These are phyloP conservation scores for Fusarium palustre DNA, from an alignment of 2,329 filamentous ascomycete species.

Conservation along the genomic window DNA sequence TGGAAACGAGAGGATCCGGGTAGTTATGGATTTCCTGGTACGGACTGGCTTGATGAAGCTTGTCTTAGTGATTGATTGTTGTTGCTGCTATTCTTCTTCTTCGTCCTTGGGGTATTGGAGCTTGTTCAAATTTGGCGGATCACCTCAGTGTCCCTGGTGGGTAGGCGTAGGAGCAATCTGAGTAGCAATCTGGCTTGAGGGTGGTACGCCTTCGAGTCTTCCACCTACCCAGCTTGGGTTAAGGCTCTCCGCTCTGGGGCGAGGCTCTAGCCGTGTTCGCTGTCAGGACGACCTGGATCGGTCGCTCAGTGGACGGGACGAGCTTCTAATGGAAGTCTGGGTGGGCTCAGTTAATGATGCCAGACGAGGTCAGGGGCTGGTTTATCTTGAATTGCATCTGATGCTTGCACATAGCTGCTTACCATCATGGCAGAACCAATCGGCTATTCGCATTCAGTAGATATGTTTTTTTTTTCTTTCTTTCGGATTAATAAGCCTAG, in stretches of 20 bases:
- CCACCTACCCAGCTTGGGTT: constrained; percentile 41
- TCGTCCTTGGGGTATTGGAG: constrained; percentile 12
- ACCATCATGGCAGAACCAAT: constrained; percentile 11
- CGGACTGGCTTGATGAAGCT: neutral
- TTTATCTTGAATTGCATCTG: constrained; percentile 24
- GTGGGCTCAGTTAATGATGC: constrained; percentile 33
- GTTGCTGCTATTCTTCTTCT: neutral
- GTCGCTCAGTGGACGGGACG: constrained; percentile 30
- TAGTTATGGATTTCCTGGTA: neutral
- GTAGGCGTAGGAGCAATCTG: constrained; percentile 31
- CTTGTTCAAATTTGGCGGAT: constrained; percentile 40
- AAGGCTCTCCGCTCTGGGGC: constrained; percentile 40
- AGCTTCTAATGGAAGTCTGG: constrained; percentile 39
- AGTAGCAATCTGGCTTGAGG: constrained; percentile 36
- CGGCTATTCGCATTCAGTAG: neutral
- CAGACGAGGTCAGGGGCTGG: constrained; percentile 40
- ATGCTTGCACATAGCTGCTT: constrained; percentile 21
- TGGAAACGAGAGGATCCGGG: neutral
- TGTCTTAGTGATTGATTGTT: neutral
- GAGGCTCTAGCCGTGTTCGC: constrained; percentile 40
- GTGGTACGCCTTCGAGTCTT: constrained; percentile 41
- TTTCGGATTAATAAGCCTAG: neutral
- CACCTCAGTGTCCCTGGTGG: constrained; percentile 41
- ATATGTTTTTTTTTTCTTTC: neutral
- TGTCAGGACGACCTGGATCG: constrained; percentile 35